Evolutionary conservation across 768 basidiomycete genomes (phyloP).

Genomic region (Multifurca ochricompacta): DNA sequence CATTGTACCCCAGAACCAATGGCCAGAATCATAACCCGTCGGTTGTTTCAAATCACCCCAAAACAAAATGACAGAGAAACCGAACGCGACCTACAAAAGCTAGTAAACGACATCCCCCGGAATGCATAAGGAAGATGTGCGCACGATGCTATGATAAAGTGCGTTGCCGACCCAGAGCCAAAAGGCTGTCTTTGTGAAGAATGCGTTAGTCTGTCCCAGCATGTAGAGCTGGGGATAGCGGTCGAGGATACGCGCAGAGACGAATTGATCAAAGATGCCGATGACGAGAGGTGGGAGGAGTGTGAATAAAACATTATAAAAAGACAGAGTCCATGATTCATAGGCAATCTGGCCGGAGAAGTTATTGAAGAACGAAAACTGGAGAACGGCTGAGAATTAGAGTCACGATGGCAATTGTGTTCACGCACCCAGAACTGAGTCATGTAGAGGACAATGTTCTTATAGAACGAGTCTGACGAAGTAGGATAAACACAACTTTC

Average conservation of each 20-base stretch:
- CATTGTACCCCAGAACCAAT: slow-evolving; percentile 99
- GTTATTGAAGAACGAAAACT: slow-evolving; percentile 99
- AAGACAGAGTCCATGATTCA: slow-evolving; percentile 96
- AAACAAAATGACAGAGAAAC: slow-evolving; percentile 83
- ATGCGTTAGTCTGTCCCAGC: slow-evolving; percentile 89
- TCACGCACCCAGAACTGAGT: slow-evolving; percentile 89
- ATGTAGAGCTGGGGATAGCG: slow-evolving; percentile 95
- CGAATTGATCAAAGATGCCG: slow-evolving; percentile 97
- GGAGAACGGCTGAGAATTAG: slow-evolving; percentile 1
- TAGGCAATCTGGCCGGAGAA: slow-evolving; percentile 98
- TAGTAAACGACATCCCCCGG: not conserved
- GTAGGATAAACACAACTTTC: slow-evolving; percentile 11
- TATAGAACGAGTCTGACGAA: slow-evolving; percentile 87
- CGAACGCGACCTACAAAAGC: slow-evolving; percentile 62
- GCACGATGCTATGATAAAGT: slow-evolving; percentile 79
- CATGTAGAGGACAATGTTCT: slow-evolving; percentile 97
- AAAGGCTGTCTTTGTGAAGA: slow-evolving; percentile 86
- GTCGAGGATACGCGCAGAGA: slow-evolving; percentile 92
- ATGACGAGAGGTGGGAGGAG: slow-evolving; percentile 95
- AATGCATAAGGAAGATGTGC: slow-evolving; percentile 24
- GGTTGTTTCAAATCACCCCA: slow-evolving; percentile 86
- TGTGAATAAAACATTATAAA: slow-evolving; percentile 96
- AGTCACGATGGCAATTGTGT: slow-evolving; percentile 12
- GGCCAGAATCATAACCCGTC: slow-evolving; percentile 78
- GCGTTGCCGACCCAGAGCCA: slow-evolving; percentile 92